Base-by-base conservation (phyloP, 192 early-diverging fungal species). In the Backusella macrospora region DNA sequence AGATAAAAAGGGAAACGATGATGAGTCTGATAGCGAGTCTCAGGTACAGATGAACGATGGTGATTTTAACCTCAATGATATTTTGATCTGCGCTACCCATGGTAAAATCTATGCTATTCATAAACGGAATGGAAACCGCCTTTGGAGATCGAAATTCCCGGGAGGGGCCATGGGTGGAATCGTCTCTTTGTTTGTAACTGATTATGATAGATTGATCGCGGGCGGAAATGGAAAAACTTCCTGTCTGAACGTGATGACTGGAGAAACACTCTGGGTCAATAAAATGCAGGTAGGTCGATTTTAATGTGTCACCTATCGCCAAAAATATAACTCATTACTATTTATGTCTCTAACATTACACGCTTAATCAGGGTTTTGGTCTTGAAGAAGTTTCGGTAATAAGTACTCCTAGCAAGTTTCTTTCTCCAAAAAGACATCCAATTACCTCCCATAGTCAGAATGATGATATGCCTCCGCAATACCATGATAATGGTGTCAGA, bases 151-250 rank as follows among this genome's bases (percentile, higher is more conserved):
- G 15, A 44, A 47, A 16, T 43, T 68, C 14, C 39, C 67, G 15
- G 12, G 23, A 21, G 14, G 26, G 14, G 44, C 67, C 0, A 38
- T 38, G 63, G 63, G 38, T 14, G n/a, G 42, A 12, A 45, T 68
- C 18, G 15, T 68, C n/a, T 68, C 67, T 23, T 21, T 68, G 10
- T 68, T 46, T 34, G 67, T 68, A 0, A 46, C 44, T 23, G 67
- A 68, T 37, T 43, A 45, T 34, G 67, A 68, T 29, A 46, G 21
- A 12, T 5, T 68, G 8, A 68, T 68, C 26, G 67, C 43, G 26
- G 67, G 21, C 14, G 42, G 12, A 29, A 43, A 23, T 6, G 67
- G 67, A 21, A 45, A 16, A 16, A 68, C 67, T 16, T 9, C 23
- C 6, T 68, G 39, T 15, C 43, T 68, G 6, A 26, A 68, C 26